Percentiles rank a stretch among this genome's conserved stretches.
Evolutionary conservation across 202 grass and related monocot genomes (phyloP).

Genomic region (Bolboschoenoplectus hybrid): DNA sequence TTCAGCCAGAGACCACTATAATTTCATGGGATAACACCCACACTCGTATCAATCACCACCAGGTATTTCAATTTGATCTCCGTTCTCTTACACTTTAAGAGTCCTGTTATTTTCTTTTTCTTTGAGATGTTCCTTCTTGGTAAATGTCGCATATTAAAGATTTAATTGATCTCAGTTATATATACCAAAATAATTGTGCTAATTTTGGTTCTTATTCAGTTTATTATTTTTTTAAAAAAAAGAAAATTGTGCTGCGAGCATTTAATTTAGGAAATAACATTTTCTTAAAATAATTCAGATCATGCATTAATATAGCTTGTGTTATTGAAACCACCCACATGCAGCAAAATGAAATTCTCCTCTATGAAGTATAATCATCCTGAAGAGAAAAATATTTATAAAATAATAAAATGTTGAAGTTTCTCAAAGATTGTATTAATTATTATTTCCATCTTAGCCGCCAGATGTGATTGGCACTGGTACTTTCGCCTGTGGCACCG

Average conservation of each 20-base stretch:
- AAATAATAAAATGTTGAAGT: constrained; percentile 3
- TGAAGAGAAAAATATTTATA: not conserved
- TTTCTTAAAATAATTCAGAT: not conserved
- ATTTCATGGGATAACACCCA: constrained; percentile 88
- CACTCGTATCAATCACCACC: constrained; percentile 70
- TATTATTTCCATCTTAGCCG: constrained; percentile 40
- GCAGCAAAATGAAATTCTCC: constrained; percentile 45
- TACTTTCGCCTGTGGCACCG: constrained; percentile 80
- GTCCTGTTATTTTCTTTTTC: not conserved
- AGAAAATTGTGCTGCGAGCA: not conserved
- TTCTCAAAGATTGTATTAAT: not conserved
- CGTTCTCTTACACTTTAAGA: not conserved
- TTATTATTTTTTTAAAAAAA: not conserved
- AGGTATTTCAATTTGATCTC: constrained; percentile 44
- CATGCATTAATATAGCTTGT: not conserved
- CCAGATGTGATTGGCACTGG: constrained; percentile 83
- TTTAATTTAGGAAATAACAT: not conserved
- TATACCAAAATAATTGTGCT: constrained; percentile 9
- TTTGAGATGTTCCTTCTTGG: not conserved
- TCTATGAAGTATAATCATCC: not conserved
- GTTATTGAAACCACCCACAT: not conserved
- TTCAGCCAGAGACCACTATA: constrained; percentile 64
- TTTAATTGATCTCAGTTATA: not conserved
- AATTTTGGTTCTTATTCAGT: not conserved
- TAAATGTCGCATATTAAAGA: not conserved